A percentile compares a stretch with the other conserved stretches of the same genome.
Evolutionary conservation across 768 basidiomycete genomes (phyloP).

Genomic region (Lentinula raphanica): DNA sequence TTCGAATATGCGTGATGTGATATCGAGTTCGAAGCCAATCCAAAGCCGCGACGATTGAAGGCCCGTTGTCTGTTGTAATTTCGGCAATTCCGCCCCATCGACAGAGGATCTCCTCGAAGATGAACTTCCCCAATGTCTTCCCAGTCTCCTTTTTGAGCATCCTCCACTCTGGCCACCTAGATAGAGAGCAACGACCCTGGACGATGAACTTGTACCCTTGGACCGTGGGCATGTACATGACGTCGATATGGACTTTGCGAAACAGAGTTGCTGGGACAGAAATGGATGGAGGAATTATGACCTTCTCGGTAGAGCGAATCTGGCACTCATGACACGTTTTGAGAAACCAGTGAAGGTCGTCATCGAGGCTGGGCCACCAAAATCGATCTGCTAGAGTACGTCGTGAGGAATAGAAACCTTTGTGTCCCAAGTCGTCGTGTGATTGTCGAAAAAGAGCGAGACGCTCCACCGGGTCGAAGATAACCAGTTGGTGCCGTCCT

Average conservation of each 20-base stretch:
- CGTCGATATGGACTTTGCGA: no score
- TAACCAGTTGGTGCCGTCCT: no score
- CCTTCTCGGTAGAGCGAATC: constrained; percentile 11
- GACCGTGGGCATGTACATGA: no score
- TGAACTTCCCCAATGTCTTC: no score
- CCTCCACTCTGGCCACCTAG: neutral
- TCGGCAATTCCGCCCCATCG: constrained; percentile 29
- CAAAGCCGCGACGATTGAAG: constrained; percentile 20
- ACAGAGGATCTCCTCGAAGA: constrained; percentile 13
- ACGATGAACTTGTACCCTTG: no score
- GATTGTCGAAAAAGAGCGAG: no score
- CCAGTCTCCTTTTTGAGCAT: constrained; percentile 14
- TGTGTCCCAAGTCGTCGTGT: neutral
- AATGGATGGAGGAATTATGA: constrained; percentile 22
- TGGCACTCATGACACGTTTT: constrained; percentile 37
- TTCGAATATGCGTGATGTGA: neutral
- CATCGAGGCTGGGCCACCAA: constrained; percentile 16
- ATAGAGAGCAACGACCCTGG: neutral
- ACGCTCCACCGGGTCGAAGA: no score
- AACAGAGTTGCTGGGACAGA: constrained; percentile 8
- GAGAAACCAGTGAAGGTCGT: constrained; percentile 27
- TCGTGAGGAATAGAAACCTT: neutral
- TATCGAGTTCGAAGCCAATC: no score
- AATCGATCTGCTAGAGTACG: constrained; percentile 29
- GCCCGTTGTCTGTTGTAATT: constrained; percentile 31